Evolutionary conservation across 2,329 filamentous ascomycete genomes (phyloP).

Genomic region (Purpureocillium lavendulum): DNA sequence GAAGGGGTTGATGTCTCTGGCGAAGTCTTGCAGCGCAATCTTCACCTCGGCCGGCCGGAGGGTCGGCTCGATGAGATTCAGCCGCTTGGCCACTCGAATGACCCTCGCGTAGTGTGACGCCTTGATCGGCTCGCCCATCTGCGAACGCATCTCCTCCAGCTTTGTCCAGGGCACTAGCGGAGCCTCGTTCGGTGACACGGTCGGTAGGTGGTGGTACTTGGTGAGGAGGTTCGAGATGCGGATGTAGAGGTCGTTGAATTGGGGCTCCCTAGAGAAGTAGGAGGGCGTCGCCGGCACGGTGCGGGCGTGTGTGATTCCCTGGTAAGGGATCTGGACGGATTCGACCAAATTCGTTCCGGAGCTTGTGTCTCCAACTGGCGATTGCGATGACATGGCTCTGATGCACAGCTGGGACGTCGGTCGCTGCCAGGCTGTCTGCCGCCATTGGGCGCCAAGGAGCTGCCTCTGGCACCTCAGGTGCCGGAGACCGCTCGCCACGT

Average conservation of each 20-base stretch:
- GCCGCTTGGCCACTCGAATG: constrained; percentile 63
- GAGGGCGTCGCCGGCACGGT: constrained; percentile 77
- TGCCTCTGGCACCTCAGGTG: constrained; percentile 25
- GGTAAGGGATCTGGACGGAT: constrained; percentile 18
- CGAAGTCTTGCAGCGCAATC: constrained; percentile 59
- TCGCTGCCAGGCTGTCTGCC: constrained; percentile 14
- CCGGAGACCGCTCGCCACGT: constrained; percentile 23
- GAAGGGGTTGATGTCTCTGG: constrained; percentile 65
- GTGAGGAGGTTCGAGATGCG: constrained; percentile 62
- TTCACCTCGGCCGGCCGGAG: constrained; percentile 65
- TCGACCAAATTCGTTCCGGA: constrained; percentile 9
- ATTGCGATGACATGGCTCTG: constrained; percentile 11
- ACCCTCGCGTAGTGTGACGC: constrained; percentile 72
- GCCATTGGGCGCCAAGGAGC: constrained; percentile 19
- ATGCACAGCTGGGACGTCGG: constrained; percentile 15
- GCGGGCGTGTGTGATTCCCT: constrained; percentile 48
- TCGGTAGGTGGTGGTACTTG: constrained; percentile 67
- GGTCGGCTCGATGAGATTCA: constrained; percentile 78
- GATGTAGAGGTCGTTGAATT: constrained; percentile 80
- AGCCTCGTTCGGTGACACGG: constrained; percentile 54
- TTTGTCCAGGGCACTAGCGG: constrained; percentile 75
- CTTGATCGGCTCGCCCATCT: constrained; percentile 64
- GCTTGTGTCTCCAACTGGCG: constrained; percentile 7
- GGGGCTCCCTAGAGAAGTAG: constrained; percentile 85
- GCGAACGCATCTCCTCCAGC: constrained; percentile 64